Percentiles rank a stretch among this genome's conserved stretches.
Conservation (phyloP, 768 basidiomycete genomes). For the Trametes elegans region DNA sequence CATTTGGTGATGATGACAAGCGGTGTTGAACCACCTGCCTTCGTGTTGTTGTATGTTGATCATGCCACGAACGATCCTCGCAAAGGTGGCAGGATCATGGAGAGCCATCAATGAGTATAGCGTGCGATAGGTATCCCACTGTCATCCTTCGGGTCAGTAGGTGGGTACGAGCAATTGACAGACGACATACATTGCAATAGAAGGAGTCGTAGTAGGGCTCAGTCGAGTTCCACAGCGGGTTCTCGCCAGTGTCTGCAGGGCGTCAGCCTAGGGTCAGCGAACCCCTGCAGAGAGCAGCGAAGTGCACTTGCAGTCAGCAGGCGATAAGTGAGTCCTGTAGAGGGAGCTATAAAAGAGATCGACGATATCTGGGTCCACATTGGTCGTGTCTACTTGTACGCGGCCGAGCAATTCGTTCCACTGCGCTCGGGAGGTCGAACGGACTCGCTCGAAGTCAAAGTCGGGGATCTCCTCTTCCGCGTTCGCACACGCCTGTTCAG, state of each 20-base stretch:
- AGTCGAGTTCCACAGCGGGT: constrained; percentile 57
- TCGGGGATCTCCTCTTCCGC: constrained; percentile 60
- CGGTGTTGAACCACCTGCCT: too few relatives aligned
- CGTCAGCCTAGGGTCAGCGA: not conserved
- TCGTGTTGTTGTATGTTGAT: constrained; percentile 66
- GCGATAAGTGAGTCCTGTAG: constrained; percentile 61
- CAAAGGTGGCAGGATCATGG: constrained; percentile 58
- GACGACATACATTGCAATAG: constrained; percentile 66
- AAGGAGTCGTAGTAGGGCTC: constrained; percentile 69
- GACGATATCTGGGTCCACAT: constrained; percentile 46
- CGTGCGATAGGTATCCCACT: constrained; percentile 70
- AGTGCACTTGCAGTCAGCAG: constrained; percentile 53
- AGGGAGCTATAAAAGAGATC: constrained; percentile 61
- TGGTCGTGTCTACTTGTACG: constrained; percentile 49
- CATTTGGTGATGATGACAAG: too few relatives aligned
- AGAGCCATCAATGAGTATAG: constrained; percentile 62
- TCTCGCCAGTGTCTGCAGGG: constrained; percentile 55
- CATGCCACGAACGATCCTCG: constrained; percentile 61
- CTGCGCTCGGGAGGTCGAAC: constrained; percentile 38
- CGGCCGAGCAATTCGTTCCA: constrained; percentile 63
- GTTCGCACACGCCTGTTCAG: constrained; percentile 57
- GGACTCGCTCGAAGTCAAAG: constrained; percentile 52
- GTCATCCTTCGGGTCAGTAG: not conserved
- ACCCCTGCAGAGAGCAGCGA: too few relatives aligned
- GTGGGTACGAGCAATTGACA: not conserved